A percentile compares a stretch with the other conserved stretches of the same genome.
These are phyloP conservation scores for Podosphaera xanthii DNA, from an alignment of 2,329 filamentous ascomycete genomes.

Conservation along the genomic window DNA sequence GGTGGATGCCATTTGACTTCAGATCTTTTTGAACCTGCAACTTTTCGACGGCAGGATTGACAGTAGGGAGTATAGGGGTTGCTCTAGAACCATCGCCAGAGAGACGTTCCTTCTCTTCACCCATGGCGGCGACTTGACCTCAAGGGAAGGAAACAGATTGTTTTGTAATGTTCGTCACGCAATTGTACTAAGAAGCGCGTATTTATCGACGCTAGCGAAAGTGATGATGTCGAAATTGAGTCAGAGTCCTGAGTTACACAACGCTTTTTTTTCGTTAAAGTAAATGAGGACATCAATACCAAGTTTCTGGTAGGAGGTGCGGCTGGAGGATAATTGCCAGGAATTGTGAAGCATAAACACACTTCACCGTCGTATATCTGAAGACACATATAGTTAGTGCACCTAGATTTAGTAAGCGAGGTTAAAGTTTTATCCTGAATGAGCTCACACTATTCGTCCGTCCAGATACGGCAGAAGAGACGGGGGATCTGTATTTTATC, in stretches of 20 bases:
- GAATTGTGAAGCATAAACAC: background rate
- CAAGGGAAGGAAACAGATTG: background rate
- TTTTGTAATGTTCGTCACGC: conserved; percentile 3
- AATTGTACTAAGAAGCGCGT: conserved; percentile 5
- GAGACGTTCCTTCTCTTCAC: conserved; percentile 60
- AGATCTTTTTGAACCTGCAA: conserved; percentile 23
- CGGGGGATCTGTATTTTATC: too few relatives aligned
- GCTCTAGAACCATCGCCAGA: conserved; percentile 53
- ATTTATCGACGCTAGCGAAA: background rate
- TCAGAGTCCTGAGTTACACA: background rate
- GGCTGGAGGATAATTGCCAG: background rate
- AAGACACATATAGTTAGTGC: background rate
- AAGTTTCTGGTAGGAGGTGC: background rate
- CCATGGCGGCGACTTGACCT: conserved; percentile 24
- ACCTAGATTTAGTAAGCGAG: background rate
- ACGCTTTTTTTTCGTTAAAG: background rate
- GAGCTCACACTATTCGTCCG: too few relatives aligned
- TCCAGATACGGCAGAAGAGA: too few relatives aligned
- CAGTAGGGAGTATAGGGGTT: conserved; percentile 48
- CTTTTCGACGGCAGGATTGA: conserved; percentile 50
- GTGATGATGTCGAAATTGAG: background rate
- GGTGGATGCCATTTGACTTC: conserved; percentile 26
- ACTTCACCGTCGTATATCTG: background rate
- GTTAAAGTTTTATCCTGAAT: background rate
- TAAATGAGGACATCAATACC: background rate